Evolutionary conservation across 345 rosid genomes (phyloP).

Genomic region (Pelargonium nanum): DNA sequence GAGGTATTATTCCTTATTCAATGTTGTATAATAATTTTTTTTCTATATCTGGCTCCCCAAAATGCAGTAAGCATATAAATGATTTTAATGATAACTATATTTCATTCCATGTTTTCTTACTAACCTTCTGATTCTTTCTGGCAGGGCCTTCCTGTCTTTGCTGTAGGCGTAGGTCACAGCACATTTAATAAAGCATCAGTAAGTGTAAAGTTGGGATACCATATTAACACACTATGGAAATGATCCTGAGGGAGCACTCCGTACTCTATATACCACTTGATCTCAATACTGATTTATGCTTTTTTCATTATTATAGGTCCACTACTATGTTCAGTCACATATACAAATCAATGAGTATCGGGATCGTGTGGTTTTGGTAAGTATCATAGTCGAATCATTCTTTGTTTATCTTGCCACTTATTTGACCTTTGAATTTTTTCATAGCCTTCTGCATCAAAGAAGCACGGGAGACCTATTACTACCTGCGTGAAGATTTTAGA

Average conservation of each 20-base stretch:
- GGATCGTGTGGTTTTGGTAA: conserved; percentile 76
- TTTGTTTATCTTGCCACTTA: neutral
- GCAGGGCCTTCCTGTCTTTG: conserved; percentile 88
- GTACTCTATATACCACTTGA: neutral
- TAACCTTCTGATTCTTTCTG: conserved; percentile 12
- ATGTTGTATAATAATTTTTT: neutral
- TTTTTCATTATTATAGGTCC: conserved; percentile 38
- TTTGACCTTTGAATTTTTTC: conserved; percentile 17
- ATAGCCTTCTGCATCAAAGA: conserved; percentile 78
- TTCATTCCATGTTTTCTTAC: neutral
- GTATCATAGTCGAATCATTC: conserved; percentile 17
- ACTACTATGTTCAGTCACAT: conserved; percentile 84
- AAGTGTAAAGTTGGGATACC: conserved; percentile 16
- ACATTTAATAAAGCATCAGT: conserved; percentile 90
- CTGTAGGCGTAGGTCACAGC: conserved; percentile 74
- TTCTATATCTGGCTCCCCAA: neutral
- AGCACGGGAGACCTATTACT: conserved; percentile 65
- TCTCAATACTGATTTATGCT: neutral
- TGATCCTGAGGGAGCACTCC: neutral
- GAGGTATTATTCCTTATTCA: conserved; percentile 34
- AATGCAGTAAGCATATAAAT: neutral
- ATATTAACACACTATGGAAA: neutral
- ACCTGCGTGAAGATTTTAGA: conserved; percentile 81
- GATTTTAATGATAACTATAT: neutral
- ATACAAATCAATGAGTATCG: conserved; percentile 93